Percentiles rank a stretch among this genome's conserved stretches.
Conservation (phyloP, 345 rosid genomes). For the Syzygium oleosum region DNA sequence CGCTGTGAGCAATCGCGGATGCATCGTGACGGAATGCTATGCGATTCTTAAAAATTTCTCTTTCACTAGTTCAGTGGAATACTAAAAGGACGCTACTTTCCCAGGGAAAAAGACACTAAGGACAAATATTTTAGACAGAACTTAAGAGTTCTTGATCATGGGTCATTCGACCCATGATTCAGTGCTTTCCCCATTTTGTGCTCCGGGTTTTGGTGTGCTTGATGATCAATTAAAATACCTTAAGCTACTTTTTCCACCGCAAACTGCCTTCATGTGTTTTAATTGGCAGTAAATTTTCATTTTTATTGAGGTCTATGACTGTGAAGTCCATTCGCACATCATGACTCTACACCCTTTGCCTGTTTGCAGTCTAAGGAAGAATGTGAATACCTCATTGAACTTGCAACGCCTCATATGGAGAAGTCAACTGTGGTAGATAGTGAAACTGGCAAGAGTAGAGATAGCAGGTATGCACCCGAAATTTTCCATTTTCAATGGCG, state of each 20-base stretch:
- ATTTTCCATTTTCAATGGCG: not conserved
- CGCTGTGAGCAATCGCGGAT: not conserved
- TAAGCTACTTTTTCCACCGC: not conserved
- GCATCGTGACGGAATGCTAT: not conserved
- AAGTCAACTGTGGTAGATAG: slow-evolving; percentile 88
- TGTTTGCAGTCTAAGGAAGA: slow-evolving; percentile 64
- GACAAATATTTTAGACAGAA: not conserved
- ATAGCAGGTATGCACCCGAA: slow-evolving; percentile 54
- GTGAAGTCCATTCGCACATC: not conserved
- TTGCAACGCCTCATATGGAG: slow-evolving; percentile 78
- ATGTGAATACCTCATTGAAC: slow-evolving; percentile 70
- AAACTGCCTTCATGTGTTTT: not conserved
- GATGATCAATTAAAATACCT: not conserved
- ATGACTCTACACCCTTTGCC: not conserved
- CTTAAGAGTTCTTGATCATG: not conserved
- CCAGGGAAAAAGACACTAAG: not conserved
- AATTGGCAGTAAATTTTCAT: not conserved
- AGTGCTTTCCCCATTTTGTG: not conserved
- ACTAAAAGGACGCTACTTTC: not conserved
- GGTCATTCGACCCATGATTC: not conserved
- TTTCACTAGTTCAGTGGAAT: not conserved
- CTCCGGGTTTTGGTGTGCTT: not conserved
- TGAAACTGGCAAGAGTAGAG: slow-evolving; percentile 84
- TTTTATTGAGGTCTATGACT: not conserved
- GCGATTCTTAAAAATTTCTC: not conserved